phyloP scores from a whole-genome alignment of 2,329 filamentous ascomycete species.

The Aspergillus quadrilineatus region DNA sequence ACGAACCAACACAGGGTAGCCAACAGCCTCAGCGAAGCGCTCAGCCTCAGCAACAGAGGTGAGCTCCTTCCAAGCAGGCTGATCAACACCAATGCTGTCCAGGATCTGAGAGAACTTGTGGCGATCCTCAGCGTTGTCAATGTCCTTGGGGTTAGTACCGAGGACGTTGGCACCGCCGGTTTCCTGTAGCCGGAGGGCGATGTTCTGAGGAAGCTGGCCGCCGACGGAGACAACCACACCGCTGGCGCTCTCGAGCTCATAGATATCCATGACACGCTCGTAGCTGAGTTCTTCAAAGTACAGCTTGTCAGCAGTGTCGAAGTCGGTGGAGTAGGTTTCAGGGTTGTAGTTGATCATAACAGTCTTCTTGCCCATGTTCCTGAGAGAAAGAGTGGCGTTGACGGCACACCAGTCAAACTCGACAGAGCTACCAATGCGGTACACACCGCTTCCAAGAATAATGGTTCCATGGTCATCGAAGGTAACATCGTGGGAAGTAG shows the following conservation, averaged over 20 bases:
- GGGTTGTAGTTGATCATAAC: conserved; percentile 96
- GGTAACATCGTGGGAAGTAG: conserved; percentile 84
- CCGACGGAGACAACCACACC: conserved; percentile 95
- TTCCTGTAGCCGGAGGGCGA: conserved; percentile 90
- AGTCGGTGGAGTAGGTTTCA: conserved; percentile 80
- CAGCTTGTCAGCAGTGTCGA: conserved; percentile 82
- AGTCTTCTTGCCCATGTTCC: conserved; percentile 90
- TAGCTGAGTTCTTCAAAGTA: conserved; percentile 98
- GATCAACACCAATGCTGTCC: conserved; percentile 93
- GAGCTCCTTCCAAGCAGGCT: conserved; percentile 97
- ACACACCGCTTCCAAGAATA: conserved; percentile 90
- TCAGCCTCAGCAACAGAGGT: conserved; percentile 87
- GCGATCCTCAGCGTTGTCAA: conserved; percentile 96
- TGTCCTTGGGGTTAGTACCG: conserved; percentile 88
- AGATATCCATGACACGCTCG: conserved; percentile 98
- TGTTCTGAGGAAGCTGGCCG: conserved; percentile 95
- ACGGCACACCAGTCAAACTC: conserved; percentile 99
- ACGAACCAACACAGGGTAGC: conserved; percentile 92
- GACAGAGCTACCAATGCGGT: conserved; percentile 94
- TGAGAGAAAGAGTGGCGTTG: conserved; percentile 78
- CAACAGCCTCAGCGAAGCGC: conserved; percentile 77
- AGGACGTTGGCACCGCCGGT: conserved; percentile 85
- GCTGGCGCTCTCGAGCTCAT: conserved; percentile 80
- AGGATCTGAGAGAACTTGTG: conserved; percentile 98
- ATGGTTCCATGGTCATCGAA: conserved; percentile 91